Base-by-base conservation (phyloP, 2,329 filamentous ascomycete genomes). In the Pyricularia grisea region DNA sequence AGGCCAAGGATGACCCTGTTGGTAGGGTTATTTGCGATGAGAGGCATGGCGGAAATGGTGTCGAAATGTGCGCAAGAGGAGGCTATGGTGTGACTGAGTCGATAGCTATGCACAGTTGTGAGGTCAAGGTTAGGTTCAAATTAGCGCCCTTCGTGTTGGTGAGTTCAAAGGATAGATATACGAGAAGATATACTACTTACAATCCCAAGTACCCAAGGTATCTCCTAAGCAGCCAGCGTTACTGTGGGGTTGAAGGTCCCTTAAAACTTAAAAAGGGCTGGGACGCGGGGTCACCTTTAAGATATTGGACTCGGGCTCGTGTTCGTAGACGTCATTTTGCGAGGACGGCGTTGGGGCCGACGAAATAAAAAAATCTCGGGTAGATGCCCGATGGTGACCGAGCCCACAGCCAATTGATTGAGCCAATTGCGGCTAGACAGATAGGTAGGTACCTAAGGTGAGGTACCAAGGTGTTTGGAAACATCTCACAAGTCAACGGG, bases 1-100 rank as follows among this genome's bases (percentile, higher is more conserved):
- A 90, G 81, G 36, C 90, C 90, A 65, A 92, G 85, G 80, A 92
- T 89, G 72, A 90, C 33, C n/a, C 69, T 28, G 23, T 70, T 67
- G 20, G 25, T 70, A 4, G 67, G 69, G 50, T 23, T 60, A 12
- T 66, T 63, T 9, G 63, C 69, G 28, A 70, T 50, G 27, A 70
- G 66, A 14, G 69, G 69, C 36, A 67, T 68, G 60, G 60, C 63
- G 27, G 23, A 3, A 17, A 50, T 20, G 9, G 28, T 30, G 27
- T 58, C 60, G 27, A 63, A 12, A 3, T 28, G 20, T 63, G 14
- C 12, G 60, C 58, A 63, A 63, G 14, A 27, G 42, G 14, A 27
- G 42, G 20, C 42, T 55, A 55, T 4, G 17, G 7, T 55, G 42
- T 55, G n/a, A 12, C 10, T 55, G 42, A 6, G n/a, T 55, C 5